These are phyloP conservation scores for Dioscorea dumetorum DNA, from an alignment of 106 monocot species.

Conservation along the genomic window DNA sequence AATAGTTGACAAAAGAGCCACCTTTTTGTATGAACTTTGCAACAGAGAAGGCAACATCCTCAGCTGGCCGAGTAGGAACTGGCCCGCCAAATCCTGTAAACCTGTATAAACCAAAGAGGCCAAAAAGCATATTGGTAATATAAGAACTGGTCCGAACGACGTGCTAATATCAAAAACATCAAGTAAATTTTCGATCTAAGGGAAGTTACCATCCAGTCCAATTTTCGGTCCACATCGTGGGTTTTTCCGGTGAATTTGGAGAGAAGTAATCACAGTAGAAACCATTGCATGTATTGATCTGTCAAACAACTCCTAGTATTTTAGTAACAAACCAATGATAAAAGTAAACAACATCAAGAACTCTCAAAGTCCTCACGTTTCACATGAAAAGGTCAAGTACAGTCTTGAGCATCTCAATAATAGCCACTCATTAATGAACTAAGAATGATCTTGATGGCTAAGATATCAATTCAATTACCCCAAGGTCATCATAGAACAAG, in stretches of 20 bases:
- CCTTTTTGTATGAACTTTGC: slow-evolving; percentile 90
- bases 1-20: slow-evolving; percentile 93
- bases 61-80: slow-evolving; percentile 81
- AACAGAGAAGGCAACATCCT: slow-evolving; percentile 84
- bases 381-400: no score
- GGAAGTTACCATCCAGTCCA: slow-evolving; percentile 84
- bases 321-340: neutral
- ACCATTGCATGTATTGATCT: slow-evolving; percentile 96
- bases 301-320: slow-evolving; percentile 2
- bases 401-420: no score
- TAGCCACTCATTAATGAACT: no score
- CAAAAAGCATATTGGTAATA: neutral
- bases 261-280: slow-evolving; percentile 83
- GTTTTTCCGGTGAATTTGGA: slow-evolving; percentile 76
- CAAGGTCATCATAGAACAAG: no score
- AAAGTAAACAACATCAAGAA: neutral
- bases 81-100: slow-evolving; percentile 83
- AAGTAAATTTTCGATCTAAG: neutral
- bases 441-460: no score
- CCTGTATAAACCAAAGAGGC: slow-evolving; percentile 28
- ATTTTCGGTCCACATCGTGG: slow-evolving; percentile 88
- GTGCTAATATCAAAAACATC: neutral
- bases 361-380: no score
- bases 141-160: neutral
- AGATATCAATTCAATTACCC: no score